These are phyloP conservation scores for Glycine soja DNA, from an alignment of 306 rosid genomes.

Conservation along the genomic window DNA sequence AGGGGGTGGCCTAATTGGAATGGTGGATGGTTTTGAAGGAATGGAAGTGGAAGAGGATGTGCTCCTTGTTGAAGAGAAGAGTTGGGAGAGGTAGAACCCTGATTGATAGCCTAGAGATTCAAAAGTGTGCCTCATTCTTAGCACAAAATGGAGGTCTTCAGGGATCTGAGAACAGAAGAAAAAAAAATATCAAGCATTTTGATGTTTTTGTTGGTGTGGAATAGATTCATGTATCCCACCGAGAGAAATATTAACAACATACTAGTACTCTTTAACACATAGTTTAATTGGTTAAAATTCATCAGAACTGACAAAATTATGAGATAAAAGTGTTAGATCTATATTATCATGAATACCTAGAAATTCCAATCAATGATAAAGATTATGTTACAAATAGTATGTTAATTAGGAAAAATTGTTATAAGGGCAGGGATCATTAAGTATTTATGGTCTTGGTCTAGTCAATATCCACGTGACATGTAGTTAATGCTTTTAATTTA, in stretches of 20 bases:
- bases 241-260: not conserved
- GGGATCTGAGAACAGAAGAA: constrained; percentile 63
- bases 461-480: not conserved
- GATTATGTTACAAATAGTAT: not conserved
- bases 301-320: not conserved
- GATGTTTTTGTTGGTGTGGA: not conserved
- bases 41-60: constrained; percentile 59
- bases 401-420: not conserved
- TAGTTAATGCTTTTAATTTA: not conserved
- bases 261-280: not conserved
- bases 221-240: not conserved
- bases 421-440: not conserved
- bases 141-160: constrained; percentile 93
- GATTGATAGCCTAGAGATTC: constrained; percentile 91
- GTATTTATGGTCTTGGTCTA: not conserved
- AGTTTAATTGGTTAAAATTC: not conserved
- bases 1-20: constrained; percentile 69
- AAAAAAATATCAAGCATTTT: constrained; percentile 18
- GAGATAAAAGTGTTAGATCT: not conserved
- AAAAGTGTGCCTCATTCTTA: constrained; percentile 93
- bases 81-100: constrained; percentile 89
- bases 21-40: constrained; percentile 70
- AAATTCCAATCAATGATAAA: no score
- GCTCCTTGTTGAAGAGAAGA: constrained; percentile 82
- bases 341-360: not conserved